Base-by-base conservation (phyloP, 352 stramenopile species). In the Phytophthora pseudosyringae region DNA sequence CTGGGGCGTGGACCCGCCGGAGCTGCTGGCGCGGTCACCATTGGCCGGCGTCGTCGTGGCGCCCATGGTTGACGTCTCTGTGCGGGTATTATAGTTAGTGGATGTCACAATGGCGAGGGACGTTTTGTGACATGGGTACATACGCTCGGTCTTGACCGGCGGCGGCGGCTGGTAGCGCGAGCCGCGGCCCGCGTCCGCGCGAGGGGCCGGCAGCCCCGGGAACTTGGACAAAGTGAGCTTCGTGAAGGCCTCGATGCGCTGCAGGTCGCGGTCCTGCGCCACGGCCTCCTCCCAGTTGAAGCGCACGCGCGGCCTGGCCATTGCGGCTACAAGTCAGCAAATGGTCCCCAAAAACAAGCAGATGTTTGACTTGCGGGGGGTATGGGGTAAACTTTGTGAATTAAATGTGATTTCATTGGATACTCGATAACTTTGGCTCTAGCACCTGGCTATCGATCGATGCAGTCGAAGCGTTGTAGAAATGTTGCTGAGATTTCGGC, bases 201-300 rank as follows among this genome's bases (percentile, higher is more conserved):
- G 46, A 5, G 46, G 29, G 1, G 38, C 21, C 18, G 48, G 15
- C 11, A 67, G 51, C 11, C 55, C 59, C 0, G 72, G 43, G 3
- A 76, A 51, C 35, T 70, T 65, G 26, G 54, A 47, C 29, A 80
- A 58, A 1, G 59, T 60, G 6, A 50, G 38, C 33, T 76, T 46
- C 29, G 77, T 55, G 46, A 58, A 68, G 21, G 39, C 18, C 36
- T 77, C 44, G 13, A 75, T 68, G 36, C 47, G 58, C 58, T 67
- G 36, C 16, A 80, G 29, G 26, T 67, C 58, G n/a, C 28, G 28
- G 59, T 83, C 71, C n/a, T 70, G 28, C 25, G 44, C 21, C 12
- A 83, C 53, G 8, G 63, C 75, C 25, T 47, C 39, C 40, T 78
- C 61, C 75, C 75, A 83, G 62, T 70, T 46, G 43, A 71, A 82